These are phyloP conservation scores for Candida coquimbonensis DNA, from an alignment of 805 yeast species.

Conservation along the genomic window DNA sequence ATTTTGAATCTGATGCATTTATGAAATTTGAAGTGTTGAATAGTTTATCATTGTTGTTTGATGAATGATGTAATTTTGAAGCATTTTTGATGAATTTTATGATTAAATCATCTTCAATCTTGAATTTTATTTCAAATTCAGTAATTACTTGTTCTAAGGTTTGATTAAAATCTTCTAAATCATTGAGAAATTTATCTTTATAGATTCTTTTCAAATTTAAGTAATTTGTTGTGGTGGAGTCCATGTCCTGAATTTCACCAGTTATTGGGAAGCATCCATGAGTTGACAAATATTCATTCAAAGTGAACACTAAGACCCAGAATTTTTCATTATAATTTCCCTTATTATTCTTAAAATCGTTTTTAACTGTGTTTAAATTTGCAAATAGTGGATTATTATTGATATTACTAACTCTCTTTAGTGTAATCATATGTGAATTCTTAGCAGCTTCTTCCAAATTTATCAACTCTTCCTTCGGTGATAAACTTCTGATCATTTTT, in stretches of 20 bases:
- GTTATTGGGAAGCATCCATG: conserved; percentile 52
- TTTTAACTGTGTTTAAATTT: conserved; percentile 17
- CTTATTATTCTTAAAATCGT: not conserved
- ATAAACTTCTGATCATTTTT: conserved; percentile 19
- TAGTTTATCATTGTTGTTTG: conserved; percentile 4
- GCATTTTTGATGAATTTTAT: conserved; percentile 57
- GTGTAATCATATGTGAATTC: conserved; percentile 13
- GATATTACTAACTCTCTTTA: not conserved
- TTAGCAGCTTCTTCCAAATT: conserved; percentile 48
- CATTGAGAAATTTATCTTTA: conserved; percentile 44
- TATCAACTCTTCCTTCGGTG: conserved; percentile 2
- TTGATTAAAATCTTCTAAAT: conserved; percentile 34
- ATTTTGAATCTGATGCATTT: conserved; percentile 4
- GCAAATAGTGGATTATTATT: conserved; percentile 16
- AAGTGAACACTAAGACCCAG: conserved; percentile 57
- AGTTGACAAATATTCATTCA: conserved; percentile 41
- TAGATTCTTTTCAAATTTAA: conserved; percentile 53
- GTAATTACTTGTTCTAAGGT: conserved; percentile 26
- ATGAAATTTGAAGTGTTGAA: not conserved
- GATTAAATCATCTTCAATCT: conserved; percentile 16
- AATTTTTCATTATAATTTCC: conserved; percentile 30
- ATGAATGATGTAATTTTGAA: conserved; percentile 30
- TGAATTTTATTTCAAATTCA: conserved; percentile 26
- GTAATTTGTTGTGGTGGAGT: conserved; percentile 61
- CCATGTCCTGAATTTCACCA: conserved; percentile 85